Conservation (phyloP, 75 land plant genomes). For the Larix kaempferi region DNA sequence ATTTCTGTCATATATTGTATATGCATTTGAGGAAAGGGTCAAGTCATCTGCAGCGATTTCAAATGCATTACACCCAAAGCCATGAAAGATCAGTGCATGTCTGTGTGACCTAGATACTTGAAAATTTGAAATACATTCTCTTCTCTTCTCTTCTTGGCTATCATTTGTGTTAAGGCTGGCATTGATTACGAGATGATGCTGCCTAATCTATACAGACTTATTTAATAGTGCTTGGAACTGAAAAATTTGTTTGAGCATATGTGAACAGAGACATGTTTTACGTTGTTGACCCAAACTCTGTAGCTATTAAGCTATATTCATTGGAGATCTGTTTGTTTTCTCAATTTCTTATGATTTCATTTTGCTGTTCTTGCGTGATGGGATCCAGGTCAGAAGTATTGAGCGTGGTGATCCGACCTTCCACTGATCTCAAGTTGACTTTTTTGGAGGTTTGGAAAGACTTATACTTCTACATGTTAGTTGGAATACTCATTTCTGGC, state of each 20-base stretch:
- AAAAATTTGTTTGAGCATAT: not conserved
- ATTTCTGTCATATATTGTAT: not conserved
- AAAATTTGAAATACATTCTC: not conserved
- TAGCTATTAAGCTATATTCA: not conserved
- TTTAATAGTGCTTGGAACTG: not conserved
- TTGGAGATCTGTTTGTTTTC: not conserved
- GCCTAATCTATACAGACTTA: not conserved
- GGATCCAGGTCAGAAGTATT: conserved; percentile 74
- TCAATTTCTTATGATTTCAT: not conserved
- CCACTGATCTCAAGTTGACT: conserved; percentile 83
- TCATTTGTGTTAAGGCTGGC: not conserved
- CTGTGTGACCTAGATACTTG: not conserved
- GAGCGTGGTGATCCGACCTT: conserved; percentile 75
- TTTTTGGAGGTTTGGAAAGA: conserved; percentile 73
- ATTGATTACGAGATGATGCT: not conserved
- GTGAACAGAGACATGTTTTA: not conserved
- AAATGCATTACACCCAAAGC: not conserved
- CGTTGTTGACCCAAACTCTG: not conserved
- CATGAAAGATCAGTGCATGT: not conserved
- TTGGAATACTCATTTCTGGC: no score
- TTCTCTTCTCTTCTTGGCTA: not conserved
- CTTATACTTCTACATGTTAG: not conserved
- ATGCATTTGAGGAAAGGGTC: no score
- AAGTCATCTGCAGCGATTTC: no score
- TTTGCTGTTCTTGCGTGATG: not conserved